A percentile compares a stretch with the other conserved stretches of the same genome.
These are phyloP conservation scores for Lepiota subincarnata DNA, from an alignment of 768 basidiomycete genomes.

Conservation along the genomic window DNA sequence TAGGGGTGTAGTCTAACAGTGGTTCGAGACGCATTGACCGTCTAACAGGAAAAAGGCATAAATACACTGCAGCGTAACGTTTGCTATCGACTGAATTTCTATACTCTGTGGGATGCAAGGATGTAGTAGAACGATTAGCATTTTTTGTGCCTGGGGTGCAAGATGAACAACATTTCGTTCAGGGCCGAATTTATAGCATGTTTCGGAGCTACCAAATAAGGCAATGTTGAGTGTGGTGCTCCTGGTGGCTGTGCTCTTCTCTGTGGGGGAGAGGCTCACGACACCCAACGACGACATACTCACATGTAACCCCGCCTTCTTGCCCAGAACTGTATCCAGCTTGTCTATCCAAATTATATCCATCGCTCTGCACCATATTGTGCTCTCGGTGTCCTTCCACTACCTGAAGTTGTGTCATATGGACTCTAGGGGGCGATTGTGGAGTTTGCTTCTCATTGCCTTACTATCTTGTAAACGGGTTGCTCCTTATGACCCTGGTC, in stretches of 20 bases:
- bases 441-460: not conserved
- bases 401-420: constrained; percentile 5
- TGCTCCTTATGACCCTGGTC: not conserved
- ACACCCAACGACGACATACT: not conserved
- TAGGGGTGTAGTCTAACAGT: too few species aligned
- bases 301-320: constrained; percentile 1
- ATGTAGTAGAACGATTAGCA: too few species aligned
- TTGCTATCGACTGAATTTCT: too few species aligned
- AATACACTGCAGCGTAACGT: too few species aligned
- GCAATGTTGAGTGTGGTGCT: constrained; percentile 10
- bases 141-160: too few species aligned
- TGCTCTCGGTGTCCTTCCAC: not conserved
- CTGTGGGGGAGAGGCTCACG: not conserved
- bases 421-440: not conserved
- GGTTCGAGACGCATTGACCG: too few species aligned
- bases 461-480: not conserved
- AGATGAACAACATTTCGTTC: too few species aligned
- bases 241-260: constrained; percentile 7
- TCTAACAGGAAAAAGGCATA: too few species aligned
- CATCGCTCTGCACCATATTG: not conserved
- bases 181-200: too few species aligned
- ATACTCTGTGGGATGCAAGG: too few species aligned
- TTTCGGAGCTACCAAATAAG: not conserved
- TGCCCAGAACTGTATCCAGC: not conserved
- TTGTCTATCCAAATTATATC: constrained; percentile 1